These are phyloP conservation scores for Cladosporium sp. DNA, from an alignment of 2,329 filamentous ascomycete genomes.

Conservation along the genomic window DNA sequence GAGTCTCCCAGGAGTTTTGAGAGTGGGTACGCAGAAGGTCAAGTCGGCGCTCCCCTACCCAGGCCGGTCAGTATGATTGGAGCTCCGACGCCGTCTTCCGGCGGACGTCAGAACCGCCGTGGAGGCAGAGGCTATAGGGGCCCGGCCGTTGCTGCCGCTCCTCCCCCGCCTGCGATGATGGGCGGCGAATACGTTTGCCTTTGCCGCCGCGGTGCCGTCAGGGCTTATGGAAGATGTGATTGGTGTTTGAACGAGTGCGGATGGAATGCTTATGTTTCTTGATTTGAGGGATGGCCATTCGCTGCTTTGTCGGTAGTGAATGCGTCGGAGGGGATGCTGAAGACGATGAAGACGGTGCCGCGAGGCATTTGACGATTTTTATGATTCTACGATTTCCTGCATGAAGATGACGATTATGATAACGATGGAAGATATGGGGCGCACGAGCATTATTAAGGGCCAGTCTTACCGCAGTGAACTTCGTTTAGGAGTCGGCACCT, in stretches of 20 bases:
- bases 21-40: slow-evolving; percentile 37
- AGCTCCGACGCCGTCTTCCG: not conserved
- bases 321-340: too few relatives aligned
- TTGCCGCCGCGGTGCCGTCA: slow-evolving; percentile 34
- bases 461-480: too few relatives aligned
- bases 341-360: slow-evolving; percentile 19
- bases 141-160: not conserved
- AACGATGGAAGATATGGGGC: too few relatives aligned
- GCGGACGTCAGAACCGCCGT: not conserved
- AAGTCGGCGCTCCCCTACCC: slow-evolving; percentile 18
- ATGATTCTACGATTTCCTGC: slow-evolving; percentile 11
- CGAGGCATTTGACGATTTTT: slow-evolving; percentile 22
- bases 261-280: slow-evolving; percentile 23
- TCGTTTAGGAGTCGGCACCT: too few relatives aligned
- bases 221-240: slow-evolving; percentile 40
- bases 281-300: too few relatives aligned
- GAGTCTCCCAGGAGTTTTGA: slow-evolving; percentile 51
- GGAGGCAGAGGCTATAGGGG: not conserved
- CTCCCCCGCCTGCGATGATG: slow-evolving; percentile 7
- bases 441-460: too few relatives aligned
- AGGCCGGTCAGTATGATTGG: slow-evolving; percentile 8
- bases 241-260: slow-evolving; percentile 40
- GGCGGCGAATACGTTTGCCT: slow-evolving; percentile 26
- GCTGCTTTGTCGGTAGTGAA: too few relatives aligned
- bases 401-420: not conserved